Evolutionary conservation across 257 asterid genomes (phyloP), one percentile per base, ranked within the genome.

Genomic region (Eucommia ulmoides): DNA sequence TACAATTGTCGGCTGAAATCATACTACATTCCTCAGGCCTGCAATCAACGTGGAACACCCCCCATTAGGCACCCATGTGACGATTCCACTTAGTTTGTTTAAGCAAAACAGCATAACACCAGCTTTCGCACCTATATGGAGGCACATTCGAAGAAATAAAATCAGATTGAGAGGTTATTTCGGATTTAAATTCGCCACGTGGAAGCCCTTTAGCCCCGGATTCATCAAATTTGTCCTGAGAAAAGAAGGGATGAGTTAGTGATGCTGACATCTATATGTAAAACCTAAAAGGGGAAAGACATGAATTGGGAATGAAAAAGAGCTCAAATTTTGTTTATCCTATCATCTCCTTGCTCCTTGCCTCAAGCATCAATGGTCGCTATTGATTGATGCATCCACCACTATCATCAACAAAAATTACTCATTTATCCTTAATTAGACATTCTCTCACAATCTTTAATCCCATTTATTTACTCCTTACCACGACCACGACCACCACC

Each of bases 121-220:
- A 22, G 19, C 41, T 17, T 57, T 29, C 50, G 24, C 53, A 79
- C 93, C 68, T 63, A 65, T 58, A 53, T 22, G 73, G 41, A 44
- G 75, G 73, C 61, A 57, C 80, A 41, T 63, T 47, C 48, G 75
- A 68, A 60, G 75, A 79, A 63, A 56, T 54, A 58, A 69, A 74
- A 68, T 84, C 97, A 53, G 82, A 71, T 64, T 81, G 84, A 53
- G 82, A 74, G 49, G 93, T 73, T 56, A 64, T 49, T 52, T 53
- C 82, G 38, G 89, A 66, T 53, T 52, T 56, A 25, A 58, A 33
- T 38, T 56, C 65, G 58, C 54, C 59, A 60, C 67, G 33, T 24
- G 57, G 71, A 69, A 77, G 65, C 55, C 19, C 63, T 10, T 29
- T 49, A 51, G 66, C 51, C 49, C 57, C 62, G 52, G 63, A 59